These are phyloP conservation scores for Daldinia decipiens DNA, from an alignment of 495 filamentous ascomycete species.

Conservation along the genomic window DNA sequence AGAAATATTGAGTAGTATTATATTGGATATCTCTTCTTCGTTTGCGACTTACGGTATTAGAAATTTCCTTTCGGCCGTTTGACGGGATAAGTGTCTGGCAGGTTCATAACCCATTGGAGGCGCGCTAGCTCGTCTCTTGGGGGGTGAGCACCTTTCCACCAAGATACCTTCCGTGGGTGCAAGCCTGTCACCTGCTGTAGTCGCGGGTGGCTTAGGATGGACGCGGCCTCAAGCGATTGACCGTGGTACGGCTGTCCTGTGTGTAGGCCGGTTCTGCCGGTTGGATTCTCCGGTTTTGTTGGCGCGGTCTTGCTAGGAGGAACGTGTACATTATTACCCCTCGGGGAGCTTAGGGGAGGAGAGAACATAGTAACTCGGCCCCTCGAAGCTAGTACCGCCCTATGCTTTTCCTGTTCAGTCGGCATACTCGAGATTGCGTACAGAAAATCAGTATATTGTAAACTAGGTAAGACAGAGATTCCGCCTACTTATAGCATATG, in stretches of 20 bases:
- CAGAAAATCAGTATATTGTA: neutral
- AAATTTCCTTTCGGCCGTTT: slow-evolving; percentile 36
- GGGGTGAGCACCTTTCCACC: slow-evolving; percentile 20
- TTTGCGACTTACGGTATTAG: slow-evolving; percentile 6
- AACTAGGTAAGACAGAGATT: neutral
- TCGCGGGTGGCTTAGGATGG: slow-evolving; percentile 34
- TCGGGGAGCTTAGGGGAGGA: neutral
- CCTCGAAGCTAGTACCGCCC: neutral
- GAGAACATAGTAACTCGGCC: neutral
- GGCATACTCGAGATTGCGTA: slow-evolving; percentile 9
- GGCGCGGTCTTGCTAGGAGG: slow-evolving; percentile 5
- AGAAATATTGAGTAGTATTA: slow-evolving; percentile 25
- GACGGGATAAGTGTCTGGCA: slow-evolving; percentile 33
- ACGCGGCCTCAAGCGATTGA: slow-evolving; percentile 29
- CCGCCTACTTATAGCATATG: neutral
- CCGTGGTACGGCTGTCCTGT: neutral
- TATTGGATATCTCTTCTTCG: neutral
- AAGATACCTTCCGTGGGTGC: slow-evolving; percentile 21
- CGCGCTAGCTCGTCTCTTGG: slow-evolving; percentile 29
- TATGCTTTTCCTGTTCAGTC: slow-evolving; percentile 9
- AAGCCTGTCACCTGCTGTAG: slow-evolving; percentile 41
- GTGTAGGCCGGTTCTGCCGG: neutral
- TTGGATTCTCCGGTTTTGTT: neutral
- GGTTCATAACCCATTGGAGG: slow-evolving; percentile 32
- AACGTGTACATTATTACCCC: neutral